Evolutionary conservation across 805 yeast species (phyloP), one percentile per base, ranked within the genome.

Genomic region (Ogataea siamensis): DNA sequence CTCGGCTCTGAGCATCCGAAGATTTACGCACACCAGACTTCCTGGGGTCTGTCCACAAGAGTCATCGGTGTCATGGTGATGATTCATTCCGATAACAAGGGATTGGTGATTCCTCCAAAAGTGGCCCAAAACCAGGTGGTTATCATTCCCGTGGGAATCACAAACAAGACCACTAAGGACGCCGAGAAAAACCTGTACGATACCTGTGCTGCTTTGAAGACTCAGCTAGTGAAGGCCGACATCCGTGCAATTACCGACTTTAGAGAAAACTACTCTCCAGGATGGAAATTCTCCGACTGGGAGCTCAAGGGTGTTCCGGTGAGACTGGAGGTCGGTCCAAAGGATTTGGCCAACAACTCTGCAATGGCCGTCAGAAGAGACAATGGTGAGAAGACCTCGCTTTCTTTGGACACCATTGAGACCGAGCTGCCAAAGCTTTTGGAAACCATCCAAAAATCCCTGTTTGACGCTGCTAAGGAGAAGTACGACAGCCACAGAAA

Each of bases 1-100:
- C 84, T 83, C 43, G 96, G 96, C 36, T 55, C 72, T 8, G 94
- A 86, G 45, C 80, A 83, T 61, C 94, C 93, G 58, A 85, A 87
- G 70, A 70, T 89, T 34, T 78, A 71, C 54, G 96, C 93, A 22
- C 87, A 81, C 78, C 99, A 93, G 72, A 93, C 94, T 74, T 89
- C 97, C 9, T 93, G 99, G 99, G 99, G 99, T 69, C 71, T 93
- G 54, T 89, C 97, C 33, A 93, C 99, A 43, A 87, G 99, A 70
- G 93, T 85, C 50, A 89, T 93, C 62, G 99, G 99, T 75, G 99
- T 94, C 53, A 93, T 93, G 98, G 88, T 87, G 43, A 93, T 93
- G 99, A 78, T 88, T 43, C 99, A 93, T 65, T 88, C 97, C 24
- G 99, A 93, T 67, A 89, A 94, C 76, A 91, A 88, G 73, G 99